phyloP scores from a whole-genome alignment of 2,329 filamentous ascomycete genomes.

The Fusarium sp. region DNA sequence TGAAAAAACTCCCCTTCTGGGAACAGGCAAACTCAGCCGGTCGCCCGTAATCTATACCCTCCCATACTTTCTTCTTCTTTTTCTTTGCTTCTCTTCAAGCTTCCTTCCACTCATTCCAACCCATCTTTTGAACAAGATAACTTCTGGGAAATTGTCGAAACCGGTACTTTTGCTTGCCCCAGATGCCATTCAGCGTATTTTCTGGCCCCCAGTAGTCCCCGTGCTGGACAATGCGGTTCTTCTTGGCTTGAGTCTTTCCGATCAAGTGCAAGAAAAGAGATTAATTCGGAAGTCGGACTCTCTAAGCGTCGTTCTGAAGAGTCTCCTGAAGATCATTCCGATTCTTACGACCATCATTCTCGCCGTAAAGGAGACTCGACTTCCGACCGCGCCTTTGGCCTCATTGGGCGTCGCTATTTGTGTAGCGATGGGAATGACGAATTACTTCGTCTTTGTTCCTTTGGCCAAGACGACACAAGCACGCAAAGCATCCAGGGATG shows the following conservation, averaged over 20 bases:
- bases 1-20: too few species aligned
- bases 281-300: not conserved
- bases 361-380: not conserved
- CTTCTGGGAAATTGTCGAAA: not conserved
- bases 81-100: not conserved
- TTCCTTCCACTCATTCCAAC: not conserved
- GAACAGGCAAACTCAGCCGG: too few species aligned
- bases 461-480: not conserved
- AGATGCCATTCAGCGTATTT: not conserved
- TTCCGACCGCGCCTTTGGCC: not conserved
- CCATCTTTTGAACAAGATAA: not conserved
- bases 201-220: not conserved
- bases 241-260: not conserved
- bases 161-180: not conserved
- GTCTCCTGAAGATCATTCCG: not conserved
- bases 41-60: not conserved
- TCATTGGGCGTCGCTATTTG: not conserved
- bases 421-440: not conserved
- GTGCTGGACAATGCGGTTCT: not conserved
- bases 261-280: not conserved
- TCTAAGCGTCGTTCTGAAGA: not conserved
- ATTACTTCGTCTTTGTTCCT: not conserved
- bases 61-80: not conserved
- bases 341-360: not conserved
- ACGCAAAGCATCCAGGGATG: not conserved